Evolutionary conservation across 2,329 filamentous ascomycete species (phyloP), one percentile per base, ranked within the genome.

Genomic region (Cylindrodendrum hubeiense): DNA sequence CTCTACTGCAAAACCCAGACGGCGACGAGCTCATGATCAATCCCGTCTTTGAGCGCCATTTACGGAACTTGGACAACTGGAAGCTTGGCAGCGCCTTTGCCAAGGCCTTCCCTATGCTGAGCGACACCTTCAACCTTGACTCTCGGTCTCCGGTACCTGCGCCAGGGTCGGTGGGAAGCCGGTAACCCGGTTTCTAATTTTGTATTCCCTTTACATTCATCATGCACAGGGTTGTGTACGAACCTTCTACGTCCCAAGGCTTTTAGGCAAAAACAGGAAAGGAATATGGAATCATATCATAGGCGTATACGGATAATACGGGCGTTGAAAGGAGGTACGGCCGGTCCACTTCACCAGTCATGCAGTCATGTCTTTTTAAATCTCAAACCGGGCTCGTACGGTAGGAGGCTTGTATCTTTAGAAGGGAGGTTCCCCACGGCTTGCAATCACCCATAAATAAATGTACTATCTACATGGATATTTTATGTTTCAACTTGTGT

Each of bases 31-130:
- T 94, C 65, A 85, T 92, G 68, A 93, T 97, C 67, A 97, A 96
- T 69, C 94, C 94, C 0, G 92, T 93, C 0, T 97, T 97, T 77
- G 93, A 97, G 79, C 85, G 89, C 39, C 94, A 98, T 77, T 76
- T 97, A 52, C 81, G 91, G 3, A 86, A 92, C 46, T 75, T 94
- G 41, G 87, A 90, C 64, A 97, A 97, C 74, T 98, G 95, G 94
- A 91, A 89, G 63, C 76, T 97, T 2, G 94, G 94, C 0, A 85
- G 87, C 5, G 83, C 84, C 2, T 96, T 96, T 78, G 85, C 86
- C 22, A 84, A 86, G 66, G 83, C 86, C 0, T 93, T 91, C 72
- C 93, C 93, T 0, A 77, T 56, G 9, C 67, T 81, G 17, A 68
- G 64, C 8, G 76, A 77, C 7, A 76, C 72, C 7, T 79, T 72